Conservation (phyloP, 23 red algal species). For the Gracilaria caudata region DNA sequence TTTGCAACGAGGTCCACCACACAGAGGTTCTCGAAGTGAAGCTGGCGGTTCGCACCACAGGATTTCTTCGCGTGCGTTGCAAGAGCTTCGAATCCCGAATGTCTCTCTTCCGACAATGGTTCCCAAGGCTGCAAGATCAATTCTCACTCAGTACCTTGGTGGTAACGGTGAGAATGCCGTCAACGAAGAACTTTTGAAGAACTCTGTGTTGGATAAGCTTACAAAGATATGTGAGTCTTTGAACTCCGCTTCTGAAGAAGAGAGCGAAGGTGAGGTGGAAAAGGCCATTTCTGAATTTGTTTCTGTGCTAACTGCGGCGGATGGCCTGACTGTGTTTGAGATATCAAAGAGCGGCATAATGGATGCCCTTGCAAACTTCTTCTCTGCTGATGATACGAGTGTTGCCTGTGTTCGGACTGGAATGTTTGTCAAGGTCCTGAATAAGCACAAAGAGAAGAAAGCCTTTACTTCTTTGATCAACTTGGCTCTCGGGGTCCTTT, state of each 20-base stretch:
- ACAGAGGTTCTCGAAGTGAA: slow-evolving; percentile 26
- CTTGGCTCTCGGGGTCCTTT: slow-evolving; percentile 47
- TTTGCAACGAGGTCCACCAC: slow-evolving; percentile 10
- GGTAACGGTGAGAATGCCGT: slow-evolving; percentile 22
- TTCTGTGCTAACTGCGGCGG: slow-evolving; percentile 34
- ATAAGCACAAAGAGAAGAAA: slow-evolving; percentile 20
- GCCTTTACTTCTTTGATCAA: slow-evolving; percentile 62
- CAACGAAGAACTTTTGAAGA: slow-evolving; percentile 27
- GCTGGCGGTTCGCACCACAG: not conserved
- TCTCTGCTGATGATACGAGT: slow-evolving; percentile 19
- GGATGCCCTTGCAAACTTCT: slow-evolving; percentile 61
- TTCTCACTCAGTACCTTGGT: slow-evolving; percentile 52
- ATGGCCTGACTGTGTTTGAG: slow-evolving; percentile 75
- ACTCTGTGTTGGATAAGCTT: slow-evolving; percentile 40
- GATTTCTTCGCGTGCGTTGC: slow-evolving; percentile 1
- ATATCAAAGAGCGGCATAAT: slow-evolving; percentile 73
- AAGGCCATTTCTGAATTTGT: slow-evolving; percentile 47
- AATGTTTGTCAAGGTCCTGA: slow-evolving; percentile 56
- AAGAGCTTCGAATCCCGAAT: slow-evolving; percentile 32
- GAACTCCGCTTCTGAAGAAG: slow-evolving; percentile 1
- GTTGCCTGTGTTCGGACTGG: slow-evolving; percentile 3
- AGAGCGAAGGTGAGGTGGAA: slow-evolving; percentile 8
- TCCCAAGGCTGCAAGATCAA: slow-evolving; percentile 39
- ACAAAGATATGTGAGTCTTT: slow-evolving; percentile 41
- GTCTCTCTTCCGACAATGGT: slow-evolving; percentile 28